Evolutionary conservation across 371 early-diverging fungal genomes (phyloP), one percentile per base, ranked within the genome.

Genomic region (Zychaea mexicana): DNA sequence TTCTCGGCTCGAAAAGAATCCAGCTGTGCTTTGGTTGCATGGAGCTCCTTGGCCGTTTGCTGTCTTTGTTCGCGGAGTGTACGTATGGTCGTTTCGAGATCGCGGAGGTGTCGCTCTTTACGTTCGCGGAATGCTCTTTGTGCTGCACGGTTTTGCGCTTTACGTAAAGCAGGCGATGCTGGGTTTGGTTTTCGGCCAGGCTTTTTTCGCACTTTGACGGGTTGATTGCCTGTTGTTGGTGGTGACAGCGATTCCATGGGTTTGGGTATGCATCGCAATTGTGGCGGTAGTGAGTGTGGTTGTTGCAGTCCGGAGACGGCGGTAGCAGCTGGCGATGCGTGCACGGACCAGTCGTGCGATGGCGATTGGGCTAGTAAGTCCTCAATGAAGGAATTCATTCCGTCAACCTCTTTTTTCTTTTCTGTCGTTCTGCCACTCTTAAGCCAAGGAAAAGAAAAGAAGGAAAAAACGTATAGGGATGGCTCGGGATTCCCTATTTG

Each of bases 181-280:
- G 83, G 85, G 45, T 81, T 81, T 10, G 90, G 90, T 74, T 92
- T 92, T 26, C 94, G 73, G 10, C 94, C 94, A 8, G 94, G 90
- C 74, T 90, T 91, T 60, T 85, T 89, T 8, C 68, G 64, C 17
- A 70, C 58, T 53, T 65, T 72, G 46, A 65, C 42, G 31, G 67
- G 75, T 9, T 66, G 63, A 45, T 60, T 64, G 24, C 12, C 22
- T 22, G 19, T 42, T 15, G n/a, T 42, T n/a, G n/a, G 7, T 13
- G 42, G 13, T 17, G 5, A 12, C 13, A n/a, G 22, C 5, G 49
- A 49, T 8, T 49, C 49, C 49, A 49, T 49, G n/a, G 49, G 49
- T 49, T 22, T 49, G 13, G 49, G 49, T 17, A 49, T 49, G 22
- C 49, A 49, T 49, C 24, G 49, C 24, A 49, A 22, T 49, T 49